Percentiles rank a stretch among this genome's conserved stretches.
These are phyloP conservation scores for Blastobotrys parvus DNA, from an alignment of 805 yeast genomes.

Conservation along the genomic window DNA sequence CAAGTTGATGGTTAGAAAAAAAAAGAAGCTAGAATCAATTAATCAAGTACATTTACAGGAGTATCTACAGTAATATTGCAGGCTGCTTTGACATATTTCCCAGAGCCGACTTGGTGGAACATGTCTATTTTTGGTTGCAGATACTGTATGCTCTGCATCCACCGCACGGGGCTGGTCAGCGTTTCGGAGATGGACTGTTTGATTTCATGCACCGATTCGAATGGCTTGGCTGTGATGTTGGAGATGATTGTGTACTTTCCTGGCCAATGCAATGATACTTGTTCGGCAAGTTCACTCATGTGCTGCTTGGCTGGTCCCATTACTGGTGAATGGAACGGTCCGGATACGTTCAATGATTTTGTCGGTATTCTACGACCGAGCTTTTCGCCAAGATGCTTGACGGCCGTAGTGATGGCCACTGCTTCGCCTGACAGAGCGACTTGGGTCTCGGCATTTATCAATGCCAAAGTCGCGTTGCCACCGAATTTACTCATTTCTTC, in stretches of 20 bases:
- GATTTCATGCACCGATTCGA: conserved; percentile 22
- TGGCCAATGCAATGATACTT: conserved; percentile 19
- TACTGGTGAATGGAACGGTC: conserved; percentile 42
- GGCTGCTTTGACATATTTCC: conserved; percentile 4
- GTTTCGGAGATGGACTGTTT: conserved; percentile 18
- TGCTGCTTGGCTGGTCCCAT: conserved; percentile 33
- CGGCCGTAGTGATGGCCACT: conserved; percentile 21
- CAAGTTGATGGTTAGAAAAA: conserved; percentile 1
- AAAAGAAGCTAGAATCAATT: neutral
- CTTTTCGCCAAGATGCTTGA: conserved; percentile 18
- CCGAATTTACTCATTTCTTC: neutral
- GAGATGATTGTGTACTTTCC: conserved; percentile 21
- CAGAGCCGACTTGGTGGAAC: conserved; percentile 4
- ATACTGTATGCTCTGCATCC: conserved; percentile 22
- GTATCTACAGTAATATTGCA: too few relatives aligned
- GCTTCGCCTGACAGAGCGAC: conserved; percentile 38
- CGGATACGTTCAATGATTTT: conserved; percentile 34
- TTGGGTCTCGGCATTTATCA: conserved; percentile 37
- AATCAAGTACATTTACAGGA: too few relatives aligned
- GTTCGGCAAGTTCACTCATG: conserved; percentile 20
- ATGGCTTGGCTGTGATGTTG: conserved; percentile 28
- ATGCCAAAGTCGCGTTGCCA: conserved; percentile 33
- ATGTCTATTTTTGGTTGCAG: conserved; percentile 8
- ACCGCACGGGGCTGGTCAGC: conserved; percentile 26
- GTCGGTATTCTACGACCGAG: conserved; percentile 21